Evolutionary conservation across 2,329 filamentous ascomycete species (phyloP), one percentile per base, ranked within the genome.

Genomic region (Fusarium domesticum): DNA sequence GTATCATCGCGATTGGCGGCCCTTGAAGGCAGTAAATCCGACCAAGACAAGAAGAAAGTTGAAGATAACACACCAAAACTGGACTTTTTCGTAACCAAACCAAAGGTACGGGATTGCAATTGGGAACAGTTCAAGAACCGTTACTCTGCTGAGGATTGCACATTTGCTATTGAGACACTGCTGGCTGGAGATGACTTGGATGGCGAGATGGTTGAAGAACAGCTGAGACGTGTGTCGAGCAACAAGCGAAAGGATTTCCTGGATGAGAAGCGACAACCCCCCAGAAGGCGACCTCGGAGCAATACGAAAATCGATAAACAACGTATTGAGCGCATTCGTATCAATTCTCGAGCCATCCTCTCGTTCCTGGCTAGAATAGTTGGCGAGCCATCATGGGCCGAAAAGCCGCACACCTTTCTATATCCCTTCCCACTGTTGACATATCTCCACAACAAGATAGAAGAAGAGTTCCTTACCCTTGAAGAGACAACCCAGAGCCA

Each of bases 61-160:
- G n/a, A 35, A 16, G 18, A 5, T 7, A 11, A 28, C 2, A 17
- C 3, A 3, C 4, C 11, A 2, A 4, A 11, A 7, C 4, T 6
- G 11, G n/a, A n/a, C n/a, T n/a, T n/a, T n/a, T n/a, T 10, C 2
- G 25, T 10, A 6, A 40, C 38, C n/a, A 18, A 34, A 18, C 30
- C 38, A 6, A 34, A 41, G 6, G 20, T 41, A 3, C 18, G 39
- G n/a, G 19, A 41, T 3, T 41, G 39, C 33, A 30, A 42, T 15
- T 42, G 32, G 32, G 39, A 42, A 15, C 15, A 36, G 11, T 42
- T 42, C 33, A 42, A 42, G 12, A 42, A 42, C 6, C 39, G 39
- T 6, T 42, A 14, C 6, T 20, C 39, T 1, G 8, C 6, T 4
- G 39, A 42, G 2, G 39, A 42, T 2, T 19, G 17, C 16, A 30